Evolutionary conservation across 2,329 filamentous ascomycete genomes (phyloP).

Genomic region (Pseudohalonectria lignicola): DNA sequence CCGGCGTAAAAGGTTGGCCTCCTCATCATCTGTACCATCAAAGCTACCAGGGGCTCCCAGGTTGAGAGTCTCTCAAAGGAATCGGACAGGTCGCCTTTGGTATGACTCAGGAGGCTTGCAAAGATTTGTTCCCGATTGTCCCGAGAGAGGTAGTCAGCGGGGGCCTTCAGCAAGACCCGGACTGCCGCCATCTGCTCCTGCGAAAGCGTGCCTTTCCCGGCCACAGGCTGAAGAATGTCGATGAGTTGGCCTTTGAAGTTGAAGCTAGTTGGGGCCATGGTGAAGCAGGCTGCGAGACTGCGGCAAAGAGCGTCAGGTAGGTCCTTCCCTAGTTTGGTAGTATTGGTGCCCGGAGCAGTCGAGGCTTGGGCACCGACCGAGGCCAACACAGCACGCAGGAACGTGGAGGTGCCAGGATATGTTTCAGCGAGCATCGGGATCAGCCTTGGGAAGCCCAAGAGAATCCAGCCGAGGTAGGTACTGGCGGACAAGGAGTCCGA

Average conservation of each 20-base stretch:
- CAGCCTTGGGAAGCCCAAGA: not conserved
- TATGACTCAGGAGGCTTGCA: not conserved
- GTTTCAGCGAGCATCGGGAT: too few species aligned
- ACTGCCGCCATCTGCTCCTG: not conserved
- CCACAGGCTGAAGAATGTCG: too few species aligned
- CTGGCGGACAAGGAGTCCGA: not conserved
- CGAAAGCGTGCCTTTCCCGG: too few species aligned
- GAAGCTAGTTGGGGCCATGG: too few species aligned
- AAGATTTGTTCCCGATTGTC: not conserved
- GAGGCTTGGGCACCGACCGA: too few species aligned
- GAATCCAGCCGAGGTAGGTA: constrained; percentile 1
- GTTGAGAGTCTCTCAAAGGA: not conserved
- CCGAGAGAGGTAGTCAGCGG: not conserved
- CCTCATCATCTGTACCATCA: constrained; percentile 37
- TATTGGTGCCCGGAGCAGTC: too few species aligned
- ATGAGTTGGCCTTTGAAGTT: not conserved
- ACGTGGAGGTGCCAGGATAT: too few species aligned
- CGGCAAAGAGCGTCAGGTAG: too few species aligned
- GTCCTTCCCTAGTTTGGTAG: too few species aligned
- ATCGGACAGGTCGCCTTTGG: not conserved
- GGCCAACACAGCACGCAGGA: too few species aligned
- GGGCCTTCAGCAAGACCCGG: not conserved
- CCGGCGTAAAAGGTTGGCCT: constrained; percentile 39
- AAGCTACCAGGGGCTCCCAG: constrained; percentile 27
- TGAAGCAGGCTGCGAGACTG: too few species aligned